phyloP scores from a whole-genome alignment of 371 early-diverging fungal species.

The Agmasoma carcini region DNA sequence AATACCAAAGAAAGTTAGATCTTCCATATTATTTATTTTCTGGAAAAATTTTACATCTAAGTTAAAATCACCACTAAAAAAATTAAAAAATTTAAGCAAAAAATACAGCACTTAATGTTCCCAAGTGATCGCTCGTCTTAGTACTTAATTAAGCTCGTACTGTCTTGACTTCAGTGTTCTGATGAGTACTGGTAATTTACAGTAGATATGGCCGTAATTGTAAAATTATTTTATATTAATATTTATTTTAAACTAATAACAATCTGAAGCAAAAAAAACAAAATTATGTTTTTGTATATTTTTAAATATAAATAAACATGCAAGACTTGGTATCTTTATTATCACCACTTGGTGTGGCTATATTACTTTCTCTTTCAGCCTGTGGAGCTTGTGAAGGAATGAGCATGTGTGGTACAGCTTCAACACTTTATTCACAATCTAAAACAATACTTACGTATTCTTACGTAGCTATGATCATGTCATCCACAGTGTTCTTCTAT shows the following conservation, averaged over 20 bases:
- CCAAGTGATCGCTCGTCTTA: not conserved
- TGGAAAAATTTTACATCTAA: not conserved
- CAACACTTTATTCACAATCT: slow-evolving; percentile 30
- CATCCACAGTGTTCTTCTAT: slow-evolving; percentile 42
- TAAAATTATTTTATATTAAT: no score
- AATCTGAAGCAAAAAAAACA: not conserved
- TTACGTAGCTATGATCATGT: slow-evolving; percentile 44
- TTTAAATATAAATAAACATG: not conserved
- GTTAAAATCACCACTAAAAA: not conserved
- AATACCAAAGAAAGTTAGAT: slow-evolving; percentile 24
- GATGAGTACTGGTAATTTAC: no score
- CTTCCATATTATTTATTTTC: not conserved
- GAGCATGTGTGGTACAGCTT: slow-evolving; percentile 19
- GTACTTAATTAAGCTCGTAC: not conserved
- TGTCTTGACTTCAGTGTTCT: not conserved
- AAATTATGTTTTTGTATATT: not conserved
- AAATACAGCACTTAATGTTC: not conserved
- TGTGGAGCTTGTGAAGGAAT: slow-evolving; percentile 45
- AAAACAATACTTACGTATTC: slow-evolving; percentile 33
- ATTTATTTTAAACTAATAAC: not conserved
- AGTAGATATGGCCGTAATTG: no score
- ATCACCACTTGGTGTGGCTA: slow-evolving; percentile 16
- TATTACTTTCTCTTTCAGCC: slow-evolving; percentile 23
- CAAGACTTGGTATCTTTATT: slow-evolving; percentile 6
- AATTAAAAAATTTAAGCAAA: not conserved